A percentile compares a stretch with the other conserved stretches of the same genome.
These are phyloP conservation scores for Gracilaria domingensis DNA, from an alignment of 23 red algal genomes.

Conservation along the genomic window DNA sequence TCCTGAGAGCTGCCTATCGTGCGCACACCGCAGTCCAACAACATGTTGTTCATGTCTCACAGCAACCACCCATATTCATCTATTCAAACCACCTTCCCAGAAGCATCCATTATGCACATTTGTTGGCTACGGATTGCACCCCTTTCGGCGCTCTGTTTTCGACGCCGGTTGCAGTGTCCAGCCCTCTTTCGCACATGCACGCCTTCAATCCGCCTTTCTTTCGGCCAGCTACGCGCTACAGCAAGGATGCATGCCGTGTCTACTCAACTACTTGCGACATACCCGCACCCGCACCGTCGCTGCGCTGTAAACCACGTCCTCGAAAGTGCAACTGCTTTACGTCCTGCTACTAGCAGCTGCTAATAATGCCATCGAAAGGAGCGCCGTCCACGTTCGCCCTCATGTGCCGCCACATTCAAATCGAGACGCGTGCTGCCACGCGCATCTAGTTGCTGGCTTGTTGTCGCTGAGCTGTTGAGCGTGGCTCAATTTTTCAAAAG, in stretches of 20 bases:
- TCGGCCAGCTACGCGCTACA: not conserved
- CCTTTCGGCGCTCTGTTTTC: not conserved
- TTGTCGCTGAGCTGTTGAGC: not conserved
- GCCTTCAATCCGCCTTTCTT: not conserved
- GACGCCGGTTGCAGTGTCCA: not conserved
- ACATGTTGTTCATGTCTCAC: too few relatives aligned
- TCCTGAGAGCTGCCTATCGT: not conserved
- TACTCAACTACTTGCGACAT: too few relatives aligned
- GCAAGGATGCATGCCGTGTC: not conserved
- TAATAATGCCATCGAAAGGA: not conserved
- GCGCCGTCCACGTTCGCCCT: not conserved
- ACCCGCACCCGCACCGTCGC: too few relatives aligned
- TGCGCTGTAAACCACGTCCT: not conserved
- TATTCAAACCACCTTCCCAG: too few relatives aligned
- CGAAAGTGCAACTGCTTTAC: not conserved
- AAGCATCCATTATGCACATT: not conserved
- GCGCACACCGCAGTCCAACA: too few relatives aligned
- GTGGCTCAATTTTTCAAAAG: too few relatives aligned
- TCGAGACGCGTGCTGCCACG: not conserved
- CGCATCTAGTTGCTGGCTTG: not conserved
- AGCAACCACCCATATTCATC: not conserved
- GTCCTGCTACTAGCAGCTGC: not conserved
- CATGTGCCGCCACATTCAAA: conserved; percentile 3
- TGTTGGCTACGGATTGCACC: not conserved
- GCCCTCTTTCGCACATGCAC: too few relatives aligned